A percentile compares a stretch with the other conserved stretches of the same genome.
Conservation (phyloP, 805 yeast genomes). For the Metschnikowia aberdeeniae region DNA sequence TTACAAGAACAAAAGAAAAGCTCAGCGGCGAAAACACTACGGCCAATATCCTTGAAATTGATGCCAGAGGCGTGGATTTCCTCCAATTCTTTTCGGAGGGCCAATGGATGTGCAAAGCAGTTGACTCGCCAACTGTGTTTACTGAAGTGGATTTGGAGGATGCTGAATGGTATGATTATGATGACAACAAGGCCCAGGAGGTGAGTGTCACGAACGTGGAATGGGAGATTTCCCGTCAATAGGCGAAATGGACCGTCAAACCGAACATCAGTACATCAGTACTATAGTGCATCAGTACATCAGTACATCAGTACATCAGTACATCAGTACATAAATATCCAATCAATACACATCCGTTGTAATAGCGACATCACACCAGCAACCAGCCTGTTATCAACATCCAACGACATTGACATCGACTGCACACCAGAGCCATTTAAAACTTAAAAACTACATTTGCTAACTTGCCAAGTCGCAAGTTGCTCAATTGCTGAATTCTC, state of each 20-base stretch:
- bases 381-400: no score
- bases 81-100: slow-evolving; percentile 67
- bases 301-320: no score
- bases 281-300: no score
- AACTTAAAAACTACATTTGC: no score
- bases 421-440: no score
- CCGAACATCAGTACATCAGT: no score
- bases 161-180: slow-evolving; percentile 93
- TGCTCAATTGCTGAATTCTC: no score
- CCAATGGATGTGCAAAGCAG: slow-evolving; percentile 51
- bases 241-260: not conserved
- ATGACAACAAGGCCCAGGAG: slow-evolving; percentile 75
- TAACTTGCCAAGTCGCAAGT: no score
- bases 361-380: no score
- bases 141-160: slow-evolving; percentile 68
- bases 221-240: slow-evolving; percentile 52
- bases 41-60: slow-evolving; percentile 59
- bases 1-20: slow-evolving; percentile 29
- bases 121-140: slow-evolving; percentile 49
- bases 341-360: no score
- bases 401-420: no score
- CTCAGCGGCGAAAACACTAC: slow-evolving; percentile 38
- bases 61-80: slow-evolving; percentile 81
- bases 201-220: slow-evolving; percentile 73
- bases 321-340: no score